Percentiles rank a stretch among this genome's conserved stretches.
Evolutionary conservation across 768 basidiomycete species (phyloP).

Genomic region (Sarcomyxa edulis): DNA sequence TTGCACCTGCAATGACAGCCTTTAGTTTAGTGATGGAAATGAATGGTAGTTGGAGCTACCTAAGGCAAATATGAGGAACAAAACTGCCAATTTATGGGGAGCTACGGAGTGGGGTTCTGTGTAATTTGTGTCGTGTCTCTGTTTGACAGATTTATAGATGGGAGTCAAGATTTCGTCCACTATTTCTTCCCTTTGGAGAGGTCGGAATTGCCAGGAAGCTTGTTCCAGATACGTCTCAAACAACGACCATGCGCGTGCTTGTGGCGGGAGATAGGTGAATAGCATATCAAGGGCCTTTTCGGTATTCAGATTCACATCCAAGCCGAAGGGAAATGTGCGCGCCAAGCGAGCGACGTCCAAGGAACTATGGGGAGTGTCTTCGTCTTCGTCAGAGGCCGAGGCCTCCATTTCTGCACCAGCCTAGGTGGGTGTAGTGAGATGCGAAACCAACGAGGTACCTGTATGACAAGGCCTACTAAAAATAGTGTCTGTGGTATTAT

Average conservation of each 20-base stretch:
- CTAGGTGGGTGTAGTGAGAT: slow-evolving; percentile 14
- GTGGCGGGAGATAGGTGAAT: slow-evolving; percentile 48
- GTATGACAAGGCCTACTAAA: slow-evolving; percentile 16
- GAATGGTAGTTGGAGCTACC: no score
- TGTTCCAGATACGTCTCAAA: slow-evolving; percentile 40
- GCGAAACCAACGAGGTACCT: slow-evolving; percentile 16
- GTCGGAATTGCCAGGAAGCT: slow-evolving; percentile 47
- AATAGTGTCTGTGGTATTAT: slow-evolving; percentile 19
- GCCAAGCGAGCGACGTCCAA: slow-evolving; percentile 43
- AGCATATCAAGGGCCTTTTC: slow-evolving; percentile 41
- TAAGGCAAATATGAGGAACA: slow-evolving; percentile 47
- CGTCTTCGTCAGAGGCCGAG: slow-evolving; percentile 9
- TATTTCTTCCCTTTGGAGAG: slow-evolving; percentile 40
- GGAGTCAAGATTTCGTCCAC: slow-evolving; percentile 34
- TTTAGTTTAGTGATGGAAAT: no score
- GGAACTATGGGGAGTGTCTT: slow-evolving; percentile 13
- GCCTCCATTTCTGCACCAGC: no score
- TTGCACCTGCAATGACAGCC: no score
- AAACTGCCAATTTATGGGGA: slow-evolving; percentile 42
- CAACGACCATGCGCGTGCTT: slow-evolving; percentile 41
- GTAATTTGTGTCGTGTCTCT: slow-evolving; percentile 7
- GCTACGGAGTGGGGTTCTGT: no score
- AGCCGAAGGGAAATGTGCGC: slow-evolving; percentile 57
- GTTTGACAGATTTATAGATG: slow-evolving; percentile 25
- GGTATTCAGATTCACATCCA: slow-evolving; percentile 52